phyloP scores from a whole-genome alignment of 179 eudicot species.

The Silene coronaria region DNA sequence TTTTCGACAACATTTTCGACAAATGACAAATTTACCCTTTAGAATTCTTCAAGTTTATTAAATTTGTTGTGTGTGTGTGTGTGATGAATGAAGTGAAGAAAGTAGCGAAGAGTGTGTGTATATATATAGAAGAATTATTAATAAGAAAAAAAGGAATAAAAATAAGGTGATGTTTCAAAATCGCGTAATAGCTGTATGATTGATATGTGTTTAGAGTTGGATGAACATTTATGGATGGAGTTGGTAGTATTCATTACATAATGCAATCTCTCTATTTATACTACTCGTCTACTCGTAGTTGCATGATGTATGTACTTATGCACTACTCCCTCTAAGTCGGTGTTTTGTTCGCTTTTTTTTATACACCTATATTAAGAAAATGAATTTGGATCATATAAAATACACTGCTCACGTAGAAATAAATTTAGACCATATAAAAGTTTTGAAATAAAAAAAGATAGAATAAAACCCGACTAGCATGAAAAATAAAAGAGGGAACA shows the following conservation, averaged over 20 bases:
- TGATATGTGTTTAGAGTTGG: conserved; percentile 11
- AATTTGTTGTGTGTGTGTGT: background rate
- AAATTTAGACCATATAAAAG: too few species aligned
- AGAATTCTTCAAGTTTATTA: background rate
- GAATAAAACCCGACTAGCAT: too few species aligned
- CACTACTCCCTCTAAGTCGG: too few species aligned
- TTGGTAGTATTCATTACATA: conserved; percentile 1
- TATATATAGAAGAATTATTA: conserved; percentile 5
- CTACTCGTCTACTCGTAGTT: background rate
- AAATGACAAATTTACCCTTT: conserved; percentile 11
- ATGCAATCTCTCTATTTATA: background rate
- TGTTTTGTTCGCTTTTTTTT: too few species aligned
- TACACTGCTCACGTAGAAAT: too few species aligned
- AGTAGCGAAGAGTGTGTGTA: conserved; percentile 6
- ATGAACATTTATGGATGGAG: conserved; percentile 7
- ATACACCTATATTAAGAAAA: too few species aligned
- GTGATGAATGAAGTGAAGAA: background rate
- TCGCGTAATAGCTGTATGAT: conserved; percentile 19
- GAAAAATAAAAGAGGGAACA: too few species aligned
- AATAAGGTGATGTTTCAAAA: conserved; percentile 14
- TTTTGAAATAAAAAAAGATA: too few species aligned
- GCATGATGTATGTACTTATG: background rate
- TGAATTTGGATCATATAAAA: too few species aligned
- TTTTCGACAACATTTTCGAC: conserved; percentile 44
- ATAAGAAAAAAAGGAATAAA: background rate